Evolutionary conservation across 2,329 filamentous ascomycete genomes (phyloP).

Genomic region (Botrytis fabae): DNA sequence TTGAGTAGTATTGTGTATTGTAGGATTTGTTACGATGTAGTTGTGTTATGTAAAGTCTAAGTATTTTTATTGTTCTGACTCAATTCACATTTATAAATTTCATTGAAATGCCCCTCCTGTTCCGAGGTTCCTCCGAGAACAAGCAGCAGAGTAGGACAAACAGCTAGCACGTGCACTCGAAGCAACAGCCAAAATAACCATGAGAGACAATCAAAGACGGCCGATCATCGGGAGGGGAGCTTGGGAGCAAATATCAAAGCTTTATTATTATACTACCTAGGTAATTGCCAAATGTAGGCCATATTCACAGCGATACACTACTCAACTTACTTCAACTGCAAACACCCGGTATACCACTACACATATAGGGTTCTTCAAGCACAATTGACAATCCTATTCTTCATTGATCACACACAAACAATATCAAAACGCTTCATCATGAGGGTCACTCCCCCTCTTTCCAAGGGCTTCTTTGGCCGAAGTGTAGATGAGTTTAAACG

Average conservation of each 20-base stretch:
- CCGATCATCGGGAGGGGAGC: constrained; percentile 10
- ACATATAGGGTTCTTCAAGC: neutral
- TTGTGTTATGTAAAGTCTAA: neutral
- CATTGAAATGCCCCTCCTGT: neutral
- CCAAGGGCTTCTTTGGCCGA: constrained; percentile 57
- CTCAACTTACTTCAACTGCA: neutral
- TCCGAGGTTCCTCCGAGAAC: neutral
- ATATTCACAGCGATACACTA: neutral
- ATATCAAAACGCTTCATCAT: constrained; percentile 42
- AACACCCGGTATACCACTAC: neutral
- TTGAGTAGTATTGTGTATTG: neutral
- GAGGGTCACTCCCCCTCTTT: constrained; percentile 49
- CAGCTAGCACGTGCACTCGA: neutral
- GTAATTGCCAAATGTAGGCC: neutral
- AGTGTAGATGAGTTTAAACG: constrained; percentile 62
- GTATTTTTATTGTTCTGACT: neutral
- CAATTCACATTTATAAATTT: neutral
- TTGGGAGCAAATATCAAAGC: neutral
- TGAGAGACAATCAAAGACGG: neutral
- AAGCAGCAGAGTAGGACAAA: neutral
- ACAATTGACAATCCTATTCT: neutral
- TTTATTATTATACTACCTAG: neutral
- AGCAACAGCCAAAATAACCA: neutral
- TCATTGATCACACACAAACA: constrained; percentile 1
- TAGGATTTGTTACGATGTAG: neutral